A percentile compares a stretch with the other conserved stretches of the same genome.
Evolutionary conservation across 176 grass and related monocot species (phyloP).

Genomic region (Carex scoparia): DNA sequence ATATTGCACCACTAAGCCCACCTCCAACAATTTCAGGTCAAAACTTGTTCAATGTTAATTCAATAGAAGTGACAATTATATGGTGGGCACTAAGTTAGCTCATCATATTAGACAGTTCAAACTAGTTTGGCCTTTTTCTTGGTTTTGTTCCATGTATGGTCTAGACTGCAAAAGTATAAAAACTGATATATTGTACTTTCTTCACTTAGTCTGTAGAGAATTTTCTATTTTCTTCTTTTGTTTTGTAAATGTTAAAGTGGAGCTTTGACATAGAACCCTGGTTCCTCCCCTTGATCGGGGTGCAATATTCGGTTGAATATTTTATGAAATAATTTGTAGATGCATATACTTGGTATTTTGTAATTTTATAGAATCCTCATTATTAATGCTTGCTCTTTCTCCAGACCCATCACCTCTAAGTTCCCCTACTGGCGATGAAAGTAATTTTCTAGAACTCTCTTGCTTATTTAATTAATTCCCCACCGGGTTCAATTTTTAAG

Average conservation of each 20-base stretch:
- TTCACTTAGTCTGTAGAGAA: not conserved
- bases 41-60: not conserved
- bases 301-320: constrained; percentile 19
- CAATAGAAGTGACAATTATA: not conserved
- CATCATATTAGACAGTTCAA: not conserved
- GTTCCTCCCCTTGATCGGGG: constrained; percentile 39
- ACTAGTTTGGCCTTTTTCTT: constrained; percentile 1
- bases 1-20: constrained; percentile 38
- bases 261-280: constrained; percentile 33
- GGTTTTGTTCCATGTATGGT: not conserved
- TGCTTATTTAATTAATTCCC: constrained; percentile 11
- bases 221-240: not conserved
- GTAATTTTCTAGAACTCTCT: constrained; percentile 28
- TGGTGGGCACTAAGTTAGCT: not conserved
- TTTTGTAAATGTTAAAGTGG: not conserved
- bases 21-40: constrained; percentile 51
- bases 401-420: constrained; percentile 38
- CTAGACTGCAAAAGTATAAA: not conserved
- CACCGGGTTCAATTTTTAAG: not conserved
- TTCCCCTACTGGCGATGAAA: constrained; percentile 36
- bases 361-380: not conserved
- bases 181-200: not conserved
- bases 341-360: constrained; percentile 1
- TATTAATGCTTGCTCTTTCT: constrained; percentile 3
- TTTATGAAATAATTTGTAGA: constrained; percentile 12